A percentile compares a stretch with the other conserved stretches of the same genome.
Conservation (phyloP, 768 basidiomycete genomes). For the Boletus subcaerulescens region DNA sequence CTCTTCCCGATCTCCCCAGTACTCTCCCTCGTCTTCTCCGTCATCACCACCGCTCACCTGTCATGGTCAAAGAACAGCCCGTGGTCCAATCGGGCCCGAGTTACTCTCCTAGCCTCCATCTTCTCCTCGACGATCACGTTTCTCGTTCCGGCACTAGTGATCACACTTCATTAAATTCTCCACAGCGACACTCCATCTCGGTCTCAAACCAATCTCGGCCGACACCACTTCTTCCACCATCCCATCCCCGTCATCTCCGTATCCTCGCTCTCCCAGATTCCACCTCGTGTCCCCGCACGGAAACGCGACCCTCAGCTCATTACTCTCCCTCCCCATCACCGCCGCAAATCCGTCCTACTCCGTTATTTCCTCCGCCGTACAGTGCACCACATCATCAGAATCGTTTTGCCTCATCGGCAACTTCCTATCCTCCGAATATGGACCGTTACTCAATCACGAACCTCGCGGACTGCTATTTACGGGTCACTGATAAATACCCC, state of each 20-base stretch:
- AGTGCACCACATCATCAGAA: constrained; percentile 44
- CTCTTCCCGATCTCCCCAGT: constrained; percentile 19
- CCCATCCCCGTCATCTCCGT: constrained; percentile 16
- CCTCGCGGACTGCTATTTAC: constrained; percentile 41
- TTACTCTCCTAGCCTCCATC: constrained; percentile 32
- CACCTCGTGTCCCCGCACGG: not conserved
- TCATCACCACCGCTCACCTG: constrained; percentile 24
- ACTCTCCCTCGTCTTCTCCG: constrained; percentile 13
- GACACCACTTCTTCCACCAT: constrained; percentile 17
- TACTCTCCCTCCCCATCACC: constrained; percentile 46
- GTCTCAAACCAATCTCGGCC: constrained; percentile 15
- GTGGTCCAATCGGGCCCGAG: constrained; percentile 35
- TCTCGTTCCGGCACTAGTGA: constrained; percentile 32
- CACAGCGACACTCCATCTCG: constrained; percentile 10
- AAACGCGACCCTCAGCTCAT: constrained; percentile 3
- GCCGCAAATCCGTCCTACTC: constrained; percentile 36
- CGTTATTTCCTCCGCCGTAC: constrained; percentile 40
- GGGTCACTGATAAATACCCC: constrained; percentile 35
- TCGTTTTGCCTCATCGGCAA: constrained; percentile 42
- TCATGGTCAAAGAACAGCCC: constrained; percentile 36
- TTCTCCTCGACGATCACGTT: constrained; percentile 31
- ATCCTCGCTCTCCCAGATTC: constrained; percentile 4
- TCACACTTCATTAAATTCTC: constrained; percentile 24
- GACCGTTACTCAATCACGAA: constrained; percentile 39
- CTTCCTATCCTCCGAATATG: constrained; percentile 39